A percentile compares a stretch with the other conserved stretches of the same genome.
Conservation (phyloP, 345 rosid species). For the Hypericum perforatum region DNA sequence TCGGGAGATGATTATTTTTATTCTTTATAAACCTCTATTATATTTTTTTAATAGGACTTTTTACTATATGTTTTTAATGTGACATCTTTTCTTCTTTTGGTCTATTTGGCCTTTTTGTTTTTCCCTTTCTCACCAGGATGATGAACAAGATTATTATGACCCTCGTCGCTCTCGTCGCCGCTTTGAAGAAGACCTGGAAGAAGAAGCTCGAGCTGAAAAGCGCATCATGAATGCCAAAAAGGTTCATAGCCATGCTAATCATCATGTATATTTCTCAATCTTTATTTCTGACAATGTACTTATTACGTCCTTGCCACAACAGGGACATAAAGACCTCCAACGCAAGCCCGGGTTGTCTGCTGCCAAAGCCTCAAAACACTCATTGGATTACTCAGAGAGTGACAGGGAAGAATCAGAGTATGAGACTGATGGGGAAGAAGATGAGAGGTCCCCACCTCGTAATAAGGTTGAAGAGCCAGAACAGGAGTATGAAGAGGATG, state of each 20-base stretch:
- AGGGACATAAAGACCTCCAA: slow-evolving; percentile 59
- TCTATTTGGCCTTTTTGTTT: neutral
- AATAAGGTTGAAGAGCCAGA: slow-evolving; percentile 67
- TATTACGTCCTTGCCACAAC: slow-evolving; percentile 12
- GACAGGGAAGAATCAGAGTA: slow-evolving; percentile 94
- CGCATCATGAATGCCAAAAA: slow-evolving; percentile 92
- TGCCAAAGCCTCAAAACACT: slow-evolving; percentile 56
- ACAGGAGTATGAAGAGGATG: slow-evolving; percentile 76
- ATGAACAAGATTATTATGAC: slow-evolving; percentile 73
- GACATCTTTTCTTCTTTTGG: neutral
- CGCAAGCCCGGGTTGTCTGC: slow-evolving; percentile 48
- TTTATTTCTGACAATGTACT: neutral
- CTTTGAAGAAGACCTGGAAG: slow-evolving; percentile 87
- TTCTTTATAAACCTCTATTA: too few species aligned
- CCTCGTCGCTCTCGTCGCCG: slow-evolving; percentile 63
- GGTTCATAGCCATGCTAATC: slow-evolving; percentile 30
- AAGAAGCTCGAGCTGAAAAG: slow-evolving; percentile 81
- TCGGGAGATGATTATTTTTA: too few species aligned
- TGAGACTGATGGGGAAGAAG: slow-evolving; percentile 84
- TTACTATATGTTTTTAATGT: neutral
- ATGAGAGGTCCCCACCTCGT: slow-evolving; percentile 45
- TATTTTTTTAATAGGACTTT: too few species aligned
- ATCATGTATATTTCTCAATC: neutral
- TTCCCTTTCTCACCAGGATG: slow-evolving; percentile 40
- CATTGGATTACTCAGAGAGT: slow-evolving; percentile 72